These are phyloP conservation scores for Eugenia klotzschiana DNA, from an alignment of 441 rosid genomes.

Conservation along the genomic window DNA sequence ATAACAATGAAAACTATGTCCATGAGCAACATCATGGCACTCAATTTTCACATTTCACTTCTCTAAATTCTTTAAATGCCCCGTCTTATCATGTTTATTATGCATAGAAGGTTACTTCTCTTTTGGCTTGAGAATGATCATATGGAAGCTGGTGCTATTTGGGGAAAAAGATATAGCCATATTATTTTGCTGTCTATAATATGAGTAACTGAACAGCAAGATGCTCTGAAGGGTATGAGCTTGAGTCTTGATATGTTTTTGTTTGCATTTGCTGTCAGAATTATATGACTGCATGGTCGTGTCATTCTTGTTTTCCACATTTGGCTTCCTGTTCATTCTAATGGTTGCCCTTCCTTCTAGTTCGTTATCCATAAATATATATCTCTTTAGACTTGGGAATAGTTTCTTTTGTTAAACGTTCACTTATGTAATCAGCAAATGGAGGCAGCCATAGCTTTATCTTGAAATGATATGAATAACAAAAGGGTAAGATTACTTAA, in stretches of 20 bases:
- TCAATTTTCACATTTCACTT: neutral
- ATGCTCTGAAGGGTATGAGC: neutral
- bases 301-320: neutral
- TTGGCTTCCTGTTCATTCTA: neutral
- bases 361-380: neutral
- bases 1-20: neutral
- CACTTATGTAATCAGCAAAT: neutral
- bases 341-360: neutral
- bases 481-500: neutral
- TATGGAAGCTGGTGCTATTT: neutral
- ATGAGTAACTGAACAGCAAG: neutral
- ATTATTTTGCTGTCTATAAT: neutral
- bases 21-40: neutral
- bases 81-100: neutral
- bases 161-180: neutral
- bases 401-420: neutral
- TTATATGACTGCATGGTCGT: neutral
- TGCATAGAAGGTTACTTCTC: neutral
- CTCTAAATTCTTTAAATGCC: neutral
- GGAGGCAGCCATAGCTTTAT: neutral
- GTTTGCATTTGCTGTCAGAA: neutral
- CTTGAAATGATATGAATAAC: neutral
- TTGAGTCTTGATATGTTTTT: neutral
- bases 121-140: neutral
- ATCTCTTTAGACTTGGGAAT: neutral